These are phyloP conservation scores for Euphorbia lathyris DNA, from an alignment of 345 rosid genomes.

Conservation along the genomic window DNA sequence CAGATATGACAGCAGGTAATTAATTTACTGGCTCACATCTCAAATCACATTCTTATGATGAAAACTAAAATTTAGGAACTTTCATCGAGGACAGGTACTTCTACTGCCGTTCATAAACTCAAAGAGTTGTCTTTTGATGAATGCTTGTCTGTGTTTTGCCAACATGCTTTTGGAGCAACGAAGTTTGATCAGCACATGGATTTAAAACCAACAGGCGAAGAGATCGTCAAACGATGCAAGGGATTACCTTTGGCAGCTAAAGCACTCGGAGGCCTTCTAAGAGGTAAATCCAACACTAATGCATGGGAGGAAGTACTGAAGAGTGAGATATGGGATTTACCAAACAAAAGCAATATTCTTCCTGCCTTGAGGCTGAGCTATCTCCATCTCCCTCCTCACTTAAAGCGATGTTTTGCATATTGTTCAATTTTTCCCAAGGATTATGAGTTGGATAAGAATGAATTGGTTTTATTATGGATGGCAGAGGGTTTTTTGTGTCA, in stretches of 20 bases:
- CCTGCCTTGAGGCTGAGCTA: conserved; percentile 24
- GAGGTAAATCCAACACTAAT: neutral
- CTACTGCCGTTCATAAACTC: neutral
- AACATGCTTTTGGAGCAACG: neutral
- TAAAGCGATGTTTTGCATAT: conserved; percentile 24
- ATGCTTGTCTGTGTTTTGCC: neutral
- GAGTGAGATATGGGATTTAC: conserved; percentile 14
- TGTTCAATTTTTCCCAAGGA: conserved; percentile 13
- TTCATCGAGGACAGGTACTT: neutral
- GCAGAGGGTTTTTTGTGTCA: neutral
- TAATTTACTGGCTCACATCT: neutral
- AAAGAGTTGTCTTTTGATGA: conserved; percentile 9
- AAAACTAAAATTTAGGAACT: neutral
- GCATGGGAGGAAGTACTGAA: neutral
- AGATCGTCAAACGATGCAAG: neutral
- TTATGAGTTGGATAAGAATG: conserved; percentile 1
- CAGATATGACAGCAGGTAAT: neutral
- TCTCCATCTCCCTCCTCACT: conserved; percentile 15
- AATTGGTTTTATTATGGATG: conserved; percentile 6
- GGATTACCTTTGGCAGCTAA: conserved; percentile 2
- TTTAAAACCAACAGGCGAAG: neutral
- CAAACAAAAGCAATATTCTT: conserved; percentile 4
- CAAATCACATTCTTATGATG: neutral
- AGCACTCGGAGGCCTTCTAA: neutral
- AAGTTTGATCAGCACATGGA: conserved; percentile 5